These are phyloP conservation scores for Tetrapyrgos nigripes DNA, from an alignment of 1,284 basidiomycete species.

Conservation along the genomic window DNA sequence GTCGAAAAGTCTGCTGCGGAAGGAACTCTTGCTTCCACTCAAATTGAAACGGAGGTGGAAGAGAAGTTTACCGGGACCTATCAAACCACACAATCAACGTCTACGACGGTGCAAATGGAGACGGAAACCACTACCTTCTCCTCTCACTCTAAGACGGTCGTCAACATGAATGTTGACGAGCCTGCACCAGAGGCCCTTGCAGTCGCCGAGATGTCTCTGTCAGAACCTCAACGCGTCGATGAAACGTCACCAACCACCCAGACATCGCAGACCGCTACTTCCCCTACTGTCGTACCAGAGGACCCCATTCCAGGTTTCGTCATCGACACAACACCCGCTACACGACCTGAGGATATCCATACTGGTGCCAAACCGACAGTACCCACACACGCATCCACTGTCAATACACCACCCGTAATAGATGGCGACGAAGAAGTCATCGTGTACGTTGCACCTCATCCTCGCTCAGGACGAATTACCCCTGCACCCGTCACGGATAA, in stretches of 20 bases:
- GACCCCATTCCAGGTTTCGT: slow-evolving; percentile 26
- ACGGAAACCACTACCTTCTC: not conserved
- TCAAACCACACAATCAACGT: not conserved
- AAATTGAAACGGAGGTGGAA: slow-evolving; percentile 30
- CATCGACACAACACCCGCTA: slow-evolving; percentile 26
- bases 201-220: not conserved
- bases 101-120: not conserved
- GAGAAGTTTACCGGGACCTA: slow-evolving; percentile 48
- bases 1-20: slow-evolving; percentile 37
- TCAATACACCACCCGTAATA: slow-evolving; percentile 45
- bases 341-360: not conserved
- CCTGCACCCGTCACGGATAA: slow-evolving; percentile 6
- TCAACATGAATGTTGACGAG: not conserved
- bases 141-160: not conserved
- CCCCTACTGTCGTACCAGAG: not conserved
- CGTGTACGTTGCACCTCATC: slow-evolving; percentile 68
- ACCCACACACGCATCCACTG: slow-evolving; percentile 19
- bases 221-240: not conserved
- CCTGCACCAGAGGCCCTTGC: not conserved
- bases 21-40: slow-evolving; percentile 20
- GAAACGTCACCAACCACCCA: not conserved
- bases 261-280: slow-evolving; percentile 1
- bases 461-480: slow-evolving; percentile 33
- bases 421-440: slow-evolving; percentile 57
- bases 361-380: not conserved